Percentiles rank a stretch among this genome's conserved stretches.
Evolutionary conservation across 768 basidiomycete species (phyloP).

Genomic region (Suillus paluster): DNA sequence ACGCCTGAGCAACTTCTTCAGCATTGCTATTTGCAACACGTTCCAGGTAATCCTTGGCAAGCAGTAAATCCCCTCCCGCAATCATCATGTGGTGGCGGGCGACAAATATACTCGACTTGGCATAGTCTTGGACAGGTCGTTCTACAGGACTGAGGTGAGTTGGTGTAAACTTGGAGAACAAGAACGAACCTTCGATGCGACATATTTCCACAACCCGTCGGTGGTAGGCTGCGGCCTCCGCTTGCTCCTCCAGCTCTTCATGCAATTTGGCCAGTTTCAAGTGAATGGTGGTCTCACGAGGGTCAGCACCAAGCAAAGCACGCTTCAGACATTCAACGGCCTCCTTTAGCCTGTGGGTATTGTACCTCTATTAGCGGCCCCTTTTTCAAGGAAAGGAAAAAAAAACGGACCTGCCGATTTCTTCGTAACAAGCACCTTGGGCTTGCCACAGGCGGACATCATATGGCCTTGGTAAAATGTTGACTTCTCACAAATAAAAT

Average conservation of each 20-base stretch:
- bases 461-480: slow-evolving; percentile 67
- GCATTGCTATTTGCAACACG: slow-evolving; percentile 78
- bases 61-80: slow-evolving; percentile 62
- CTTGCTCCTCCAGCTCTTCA: slow-evolving; percentile 64
- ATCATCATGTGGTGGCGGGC: slow-evolving; percentile 76
- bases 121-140: slow-evolving; percentile 76
- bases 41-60: slow-evolving; percentile 77
- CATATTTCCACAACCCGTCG: slow-evolving; percentile 77
- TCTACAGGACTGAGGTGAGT: slow-evolving; percentile 43
- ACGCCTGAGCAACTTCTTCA: slow-evolving; percentile 77
- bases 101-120: slow-evolving; percentile 83
- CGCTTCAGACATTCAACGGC: slow-evolving; percentile 92
- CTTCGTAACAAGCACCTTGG: slow-evolving; percentile 91
- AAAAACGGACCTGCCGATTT: slow-evolving; percentile 72
- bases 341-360: slow-evolving; percentile 67
- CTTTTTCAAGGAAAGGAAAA: background rate
- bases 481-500: background rate
- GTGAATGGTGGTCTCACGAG: slow-evolving; percentile 73
- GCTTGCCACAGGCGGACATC: slow-evolving; percentile 97
- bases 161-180: slow-evolving; percentile 10
- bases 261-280: slow-evolving; percentile 77
- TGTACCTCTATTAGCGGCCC: slow-evolving; percentile 7
- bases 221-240: slow-evolving; percentile 79
- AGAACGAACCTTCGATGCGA: slow-evolving; percentile 46
- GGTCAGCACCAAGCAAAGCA: slow-evolving; percentile 81